Evolutionary conservation across 2,329 filamentous ascomycete species (phyloP).

Genomic region (Claviceps sp.): DNA sequence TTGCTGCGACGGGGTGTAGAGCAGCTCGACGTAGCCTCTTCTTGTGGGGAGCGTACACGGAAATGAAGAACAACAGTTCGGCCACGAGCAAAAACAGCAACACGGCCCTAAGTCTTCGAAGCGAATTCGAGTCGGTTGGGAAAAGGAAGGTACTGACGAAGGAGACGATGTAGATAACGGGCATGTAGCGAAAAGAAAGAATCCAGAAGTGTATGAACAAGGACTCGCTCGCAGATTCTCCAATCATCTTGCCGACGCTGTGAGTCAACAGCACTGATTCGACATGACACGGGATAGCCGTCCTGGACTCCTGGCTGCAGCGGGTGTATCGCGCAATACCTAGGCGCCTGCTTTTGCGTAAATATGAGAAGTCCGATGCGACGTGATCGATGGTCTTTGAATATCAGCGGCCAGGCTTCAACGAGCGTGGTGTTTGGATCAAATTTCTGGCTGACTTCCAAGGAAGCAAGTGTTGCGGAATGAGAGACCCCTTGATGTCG

Average conservation of each 20-base stretch:
- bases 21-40: constrained; percentile 24
- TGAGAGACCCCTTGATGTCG: too few species aligned
- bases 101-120: constrained; percentile 5
- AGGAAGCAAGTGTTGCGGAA: too few species aligned
- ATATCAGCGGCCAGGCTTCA: too few species aligned
- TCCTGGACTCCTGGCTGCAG: not conserved
- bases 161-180: constrained; percentile 23
- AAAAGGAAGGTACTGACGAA: constrained; percentile 15
- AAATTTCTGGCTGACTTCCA: too few species aligned
- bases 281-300: not conserved
- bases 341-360: not conserved
- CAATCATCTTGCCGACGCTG: constrained; percentile 20
- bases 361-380: too few species aligned
- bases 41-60: constrained; percentile 30
- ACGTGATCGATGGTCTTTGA: too few species aligned
- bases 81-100: constrained; percentile 19
- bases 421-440: too few species aligned
- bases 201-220: constrained; percentile 33
- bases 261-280: not conserved
- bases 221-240: constrained; percentile 24
- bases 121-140: not conserved
- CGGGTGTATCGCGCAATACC: not conserved
- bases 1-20: constrained; percentile 26
- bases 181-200: constrained; percentile 29
- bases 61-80: constrained; percentile 29